phyloP scores from a whole-genome alignment of 2,329 filamentous ascomycete genomes.

The Rugonectria rugulosa region DNA sequence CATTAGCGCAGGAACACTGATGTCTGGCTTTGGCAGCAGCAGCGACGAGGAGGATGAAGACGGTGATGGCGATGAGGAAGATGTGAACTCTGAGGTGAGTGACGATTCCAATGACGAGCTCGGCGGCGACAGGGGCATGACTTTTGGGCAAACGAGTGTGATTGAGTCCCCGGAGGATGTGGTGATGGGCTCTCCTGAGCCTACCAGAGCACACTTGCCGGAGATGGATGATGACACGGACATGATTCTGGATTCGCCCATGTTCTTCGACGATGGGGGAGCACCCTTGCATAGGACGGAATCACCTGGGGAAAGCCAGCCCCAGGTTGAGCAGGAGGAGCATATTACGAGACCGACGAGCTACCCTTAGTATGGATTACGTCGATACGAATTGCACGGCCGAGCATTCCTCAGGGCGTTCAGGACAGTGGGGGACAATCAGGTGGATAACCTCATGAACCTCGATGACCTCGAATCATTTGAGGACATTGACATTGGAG shows the following conservation, averaged over 20 bases:
- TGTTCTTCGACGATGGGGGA: constrained; percentile 27
- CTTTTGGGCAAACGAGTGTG: constrained; percentile 39
- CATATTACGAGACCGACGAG: constrained; percentile 27
- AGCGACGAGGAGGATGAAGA: constrained; percentile 98
- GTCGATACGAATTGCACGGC: constrained; percentile 24
- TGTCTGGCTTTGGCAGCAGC: constrained; percentile 92
- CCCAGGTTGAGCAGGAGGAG: constrained; percentile 32
- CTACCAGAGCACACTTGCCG: constrained; percentile 33
- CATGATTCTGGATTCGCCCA: constrained; percentile 32
- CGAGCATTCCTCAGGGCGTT: constrained; percentile 20
- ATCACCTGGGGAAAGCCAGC: constrained; percentile 22
- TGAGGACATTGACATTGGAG: constrained; percentile 40
- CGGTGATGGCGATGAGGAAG: constrained; percentile 83
- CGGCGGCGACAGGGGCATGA: constrained; percentile 30
- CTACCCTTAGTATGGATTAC: constrained; percentile 30
- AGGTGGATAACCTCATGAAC: constrained; percentile 8
- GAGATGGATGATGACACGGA: constrained; percentile 28
- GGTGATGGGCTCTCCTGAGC: constrained; percentile 43
- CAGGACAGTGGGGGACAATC: constrained; percentile 14
- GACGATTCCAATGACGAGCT: constrained; percentile 45
- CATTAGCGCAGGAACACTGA: constrained; percentile 75
- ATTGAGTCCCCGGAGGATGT: constrained; percentile 41
- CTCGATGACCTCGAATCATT: constrained; percentile 40
- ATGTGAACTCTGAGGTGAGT: constrained; percentile 73
- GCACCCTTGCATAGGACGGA: constrained; percentile 12